These are phyloP conservation scores for Xanthoconium purpureum DNA, from an alignment of 768 basidiomycete genomes.

Conservation along the genomic window DNA sequence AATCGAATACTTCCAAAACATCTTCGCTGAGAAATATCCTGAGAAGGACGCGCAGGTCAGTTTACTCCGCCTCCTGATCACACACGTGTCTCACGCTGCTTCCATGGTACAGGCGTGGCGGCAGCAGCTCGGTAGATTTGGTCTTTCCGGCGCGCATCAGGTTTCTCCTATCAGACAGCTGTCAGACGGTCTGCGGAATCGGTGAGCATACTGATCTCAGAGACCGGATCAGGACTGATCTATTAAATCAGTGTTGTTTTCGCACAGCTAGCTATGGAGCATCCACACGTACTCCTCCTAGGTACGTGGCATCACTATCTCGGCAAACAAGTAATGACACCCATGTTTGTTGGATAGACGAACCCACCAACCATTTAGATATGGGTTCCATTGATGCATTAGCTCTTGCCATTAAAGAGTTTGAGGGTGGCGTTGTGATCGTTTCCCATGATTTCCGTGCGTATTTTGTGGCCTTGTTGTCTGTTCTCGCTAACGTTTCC, in stretches of 20 bases:
- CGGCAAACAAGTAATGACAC: constrained; percentile 3
- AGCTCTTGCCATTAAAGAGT: constrained; percentile 92
- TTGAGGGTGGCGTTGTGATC: constrained; percentile 97
- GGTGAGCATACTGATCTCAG: constrained; percentile 43
- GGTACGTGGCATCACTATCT: constrained; percentile 42
- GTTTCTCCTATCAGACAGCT: constrained; percentile 91
- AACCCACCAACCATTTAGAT: constrained; percentile 96
- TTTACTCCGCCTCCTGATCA: constrained; percentile 5
- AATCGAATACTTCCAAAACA: constrained; percentile 86
- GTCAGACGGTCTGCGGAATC: constrained; percentile 94
- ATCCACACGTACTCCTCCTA: constrained; percentile 89
- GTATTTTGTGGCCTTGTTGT: constrained; percentile 30
- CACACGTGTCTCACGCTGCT: constrained; percentile 9
- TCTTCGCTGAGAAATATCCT: constrained; percentile 82
- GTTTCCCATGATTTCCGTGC: constrained; percentile 99
- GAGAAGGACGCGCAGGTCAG: constrained; percentile 81
- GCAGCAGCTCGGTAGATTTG: constrained; percentile 92
- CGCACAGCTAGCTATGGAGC: constrained; percentile 94
- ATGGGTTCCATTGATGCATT: constrained; percentile 98
- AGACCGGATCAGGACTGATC: constrained; percentile 11
- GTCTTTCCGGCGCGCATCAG: constrained; percentile 91
- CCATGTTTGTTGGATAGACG: constrained; percentile 47
- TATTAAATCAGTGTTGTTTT: constrained; percentile 74
- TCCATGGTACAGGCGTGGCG: constrained; percentile 72
- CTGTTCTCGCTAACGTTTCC: constrained; percentile 4